These are phyloP conservation scores for Malbranchea cinnamomea DNA, from an alignment of 2,329 filamentous ascomycete genomes.

Conservation along the genomic window DNA sequence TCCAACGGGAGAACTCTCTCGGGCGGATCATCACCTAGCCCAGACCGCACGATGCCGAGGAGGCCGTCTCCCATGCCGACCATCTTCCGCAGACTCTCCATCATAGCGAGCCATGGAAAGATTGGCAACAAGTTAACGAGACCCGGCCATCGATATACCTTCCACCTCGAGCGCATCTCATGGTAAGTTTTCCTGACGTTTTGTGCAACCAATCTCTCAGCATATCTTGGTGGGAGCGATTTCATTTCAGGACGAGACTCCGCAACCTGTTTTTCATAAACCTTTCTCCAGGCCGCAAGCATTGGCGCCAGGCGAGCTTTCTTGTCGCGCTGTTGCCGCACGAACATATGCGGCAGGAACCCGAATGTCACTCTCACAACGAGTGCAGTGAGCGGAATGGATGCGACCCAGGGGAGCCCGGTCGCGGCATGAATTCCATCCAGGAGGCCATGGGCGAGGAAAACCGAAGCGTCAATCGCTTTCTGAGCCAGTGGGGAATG, in stretches of 20 bases:
- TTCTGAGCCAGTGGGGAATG: constrained; percentile 32
- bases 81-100: constrained; percentile 35
- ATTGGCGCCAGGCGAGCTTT: constrained; percentile 31
- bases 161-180: constrained; percentile 21
- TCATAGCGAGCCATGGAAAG: constrained; percentile 32
- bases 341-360: constrained; percentile 33
- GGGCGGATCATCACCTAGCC: neutral
- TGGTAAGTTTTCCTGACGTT: constrained; percentile 11
- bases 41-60: constrained; percentile 22
- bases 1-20: constrained; percentile 22
- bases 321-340: constrained; percentile 23
- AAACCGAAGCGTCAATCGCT: constrained; percentile 29
- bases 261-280: constrained; percentile 11
- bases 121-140: constrained; percentile 25
- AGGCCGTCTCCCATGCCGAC: constrained; percentile 28
- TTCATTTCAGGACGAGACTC: constrained; percentile 5
- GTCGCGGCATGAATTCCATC: constrained; percentile 35
- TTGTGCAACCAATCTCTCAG: constrained; percentile 3
- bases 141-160: constrained; percentile 20
- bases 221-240: constrained; percentile 1
- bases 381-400: constrained; percentile 41
- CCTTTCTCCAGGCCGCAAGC: constrained; percentile 21
- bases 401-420: constrained; percentile 38
- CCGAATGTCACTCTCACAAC: constrained; percentile 34
- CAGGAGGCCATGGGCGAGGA: constrained; percentile 32